Conservation (phyloP, 1,284 basidiomycete species). For the Ganoderma lucidum region DNA sequence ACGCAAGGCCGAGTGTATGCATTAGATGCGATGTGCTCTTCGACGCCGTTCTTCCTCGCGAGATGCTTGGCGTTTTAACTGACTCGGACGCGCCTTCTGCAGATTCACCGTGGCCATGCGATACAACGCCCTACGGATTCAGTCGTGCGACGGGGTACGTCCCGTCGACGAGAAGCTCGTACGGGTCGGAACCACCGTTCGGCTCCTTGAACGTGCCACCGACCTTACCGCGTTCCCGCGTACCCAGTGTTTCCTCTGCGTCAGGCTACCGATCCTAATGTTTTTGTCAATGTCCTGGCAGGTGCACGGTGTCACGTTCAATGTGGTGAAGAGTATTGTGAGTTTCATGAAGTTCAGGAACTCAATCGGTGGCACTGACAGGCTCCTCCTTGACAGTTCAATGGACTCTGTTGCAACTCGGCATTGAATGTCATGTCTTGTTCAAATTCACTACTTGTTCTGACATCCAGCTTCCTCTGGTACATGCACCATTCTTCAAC, state of each 20-base stretch:
- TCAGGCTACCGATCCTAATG: neutral
- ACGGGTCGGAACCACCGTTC: neutral
- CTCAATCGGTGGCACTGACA: neutral
- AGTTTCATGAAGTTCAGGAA: neutral
- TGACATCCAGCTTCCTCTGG: neutral
- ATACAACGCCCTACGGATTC: neutral
- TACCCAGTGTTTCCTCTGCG: neutral
- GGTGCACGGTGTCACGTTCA: neutral
- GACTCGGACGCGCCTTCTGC: neutral
- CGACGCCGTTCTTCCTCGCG: neutral
- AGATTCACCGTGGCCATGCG: constrained; percentile 11
- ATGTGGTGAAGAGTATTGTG: neutral
- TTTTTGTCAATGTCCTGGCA: neutral
- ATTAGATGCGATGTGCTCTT: neutral
- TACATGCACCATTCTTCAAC: neutral
- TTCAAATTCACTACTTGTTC: neutral
- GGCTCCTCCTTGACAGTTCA: neutral
- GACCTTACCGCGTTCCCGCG: neutral
- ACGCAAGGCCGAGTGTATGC: neutral
- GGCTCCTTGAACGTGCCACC: neutral
- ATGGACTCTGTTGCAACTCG: neutral
- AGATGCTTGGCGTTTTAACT: neutral
- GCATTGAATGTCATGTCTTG: neutral
- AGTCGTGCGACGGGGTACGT: neutral
- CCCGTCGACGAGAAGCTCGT: constrained; percentile 1